These are phyloP conservation scores for Populus davidiana DNA, from an alignment of 345 rosid genomes.

Conservation along the genomic window DNA sequence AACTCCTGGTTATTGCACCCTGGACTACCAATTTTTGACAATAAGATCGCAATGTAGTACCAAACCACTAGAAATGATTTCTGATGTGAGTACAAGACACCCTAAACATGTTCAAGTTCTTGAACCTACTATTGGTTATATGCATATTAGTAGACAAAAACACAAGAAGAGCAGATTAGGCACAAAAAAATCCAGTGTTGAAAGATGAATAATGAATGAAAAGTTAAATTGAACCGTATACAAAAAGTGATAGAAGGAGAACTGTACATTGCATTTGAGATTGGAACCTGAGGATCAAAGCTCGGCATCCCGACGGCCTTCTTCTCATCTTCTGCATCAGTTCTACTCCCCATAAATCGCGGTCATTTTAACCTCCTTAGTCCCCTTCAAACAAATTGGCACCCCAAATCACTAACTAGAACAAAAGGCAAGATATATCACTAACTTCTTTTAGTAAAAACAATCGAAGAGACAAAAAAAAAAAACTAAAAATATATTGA, in stretches of 20 bases:
- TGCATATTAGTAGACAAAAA: neutral
- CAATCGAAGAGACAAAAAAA: neutral
- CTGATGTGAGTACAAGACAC: neutral
- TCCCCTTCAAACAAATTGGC: conserved; percentile 18
- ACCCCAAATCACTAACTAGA: conserved; percentile 6
- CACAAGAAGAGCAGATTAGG: neutral
- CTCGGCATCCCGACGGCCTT: conserved; percentile 40
- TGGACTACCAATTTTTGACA: neutral
- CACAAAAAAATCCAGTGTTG: neutral
- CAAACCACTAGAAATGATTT: neutral
- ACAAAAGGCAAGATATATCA: conserved; percentile 8
- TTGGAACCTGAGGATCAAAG: conserved; percentile 32
- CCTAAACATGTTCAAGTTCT: neutral
- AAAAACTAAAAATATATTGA: neutral
- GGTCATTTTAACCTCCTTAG: conserved; percentile 12
- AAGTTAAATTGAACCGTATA: neutral
- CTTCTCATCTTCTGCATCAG: conserved; percentile 37
- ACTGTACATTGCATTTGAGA: conserved; percentile 33
- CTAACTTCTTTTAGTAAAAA: conserved; percentile 5
- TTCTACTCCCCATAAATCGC: conserved; percentile 25
- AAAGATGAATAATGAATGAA: neutral
- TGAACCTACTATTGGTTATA: neutral
- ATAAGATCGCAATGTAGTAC: neutral
- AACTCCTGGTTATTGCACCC: neutral
- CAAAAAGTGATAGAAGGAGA: neutral